Evolutionary conservation across 1,284 basidiomycete species (phyloP), one percentile per base, ranked within the genome.

Genomic region (Puccinia hordei): DNA sequence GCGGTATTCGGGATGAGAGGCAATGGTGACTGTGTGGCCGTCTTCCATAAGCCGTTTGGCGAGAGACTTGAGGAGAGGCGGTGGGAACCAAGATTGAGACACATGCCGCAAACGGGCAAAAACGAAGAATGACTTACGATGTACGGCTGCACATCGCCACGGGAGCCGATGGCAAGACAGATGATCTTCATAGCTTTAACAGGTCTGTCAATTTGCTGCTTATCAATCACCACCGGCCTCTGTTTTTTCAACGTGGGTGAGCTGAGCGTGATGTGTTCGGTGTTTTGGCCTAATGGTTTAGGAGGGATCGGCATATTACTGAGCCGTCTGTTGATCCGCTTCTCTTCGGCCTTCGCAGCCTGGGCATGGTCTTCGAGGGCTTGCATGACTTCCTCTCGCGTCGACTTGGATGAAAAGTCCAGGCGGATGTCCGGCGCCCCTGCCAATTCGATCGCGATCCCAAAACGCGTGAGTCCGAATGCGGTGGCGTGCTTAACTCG

Each of bases 1-100:
- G 85, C 91, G 90, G 87, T 96, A 99, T 86, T 99, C 96, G 65
- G 91, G 91, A 83, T 98, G 96, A 5, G 94, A 95, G 3, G 94
- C 94, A 82, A 97, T 96, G 81, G 90, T 90, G 79, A 90, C 91
- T 41, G 87, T 89, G 85, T 96, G 95, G 0, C 94, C 94, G 84
- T 98, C 94, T 2, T 91, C 90, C 87, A 94, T 92, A 19, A 99
- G 87, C 0, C 94, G 94, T 85, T 95, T 96, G 44, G 93, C 93
- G 15, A 99, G 88, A 0, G 68, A 72, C 78, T 80, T n/a, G 27
- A 13, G 33, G 33, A 66, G 27, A 68, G 12, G 83, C 75, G 22
- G 55, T 53, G 24, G 46, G 30, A 10, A 71, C 5, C n/a, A n/a
- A 2, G 49, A 46, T 44, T 49, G 38, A 77, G 38, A 44, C 15